Evolutionary conservation across 2,329 filamentous ascomycete genomes (phyloP).

Genomic region (Ceratocystis eucalypticola): DNA sequence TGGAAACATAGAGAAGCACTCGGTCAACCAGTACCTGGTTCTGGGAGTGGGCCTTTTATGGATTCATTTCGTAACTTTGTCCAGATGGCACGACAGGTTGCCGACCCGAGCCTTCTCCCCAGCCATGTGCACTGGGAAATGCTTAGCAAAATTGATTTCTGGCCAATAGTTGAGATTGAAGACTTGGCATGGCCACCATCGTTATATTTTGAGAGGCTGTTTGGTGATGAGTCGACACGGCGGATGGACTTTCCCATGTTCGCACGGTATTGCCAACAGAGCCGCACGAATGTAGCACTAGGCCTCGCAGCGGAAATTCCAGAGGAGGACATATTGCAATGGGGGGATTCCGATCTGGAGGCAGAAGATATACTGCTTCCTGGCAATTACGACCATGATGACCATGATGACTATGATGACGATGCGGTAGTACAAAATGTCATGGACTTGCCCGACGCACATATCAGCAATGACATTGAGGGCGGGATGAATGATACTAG

Average conservation of each 20-base stretch:
- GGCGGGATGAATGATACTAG: not conserved
- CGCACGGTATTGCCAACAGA: not conserved
- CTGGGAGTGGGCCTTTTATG: conserved; percentile 4
- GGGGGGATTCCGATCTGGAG: no score
- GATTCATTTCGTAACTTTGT: not conserved
- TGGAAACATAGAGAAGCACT: not conserved
- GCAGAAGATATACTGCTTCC: conserved; percentile 1
- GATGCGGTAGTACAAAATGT: not conserved
- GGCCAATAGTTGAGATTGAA: conserved; percentile 7
- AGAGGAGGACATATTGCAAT: not conserved
- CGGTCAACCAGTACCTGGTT: not conserved
- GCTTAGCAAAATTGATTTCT: conserved; percentile 10
- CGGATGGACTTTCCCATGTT: conserved; percentile 5
- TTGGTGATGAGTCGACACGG: not conserved
- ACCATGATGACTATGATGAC: not conserved
- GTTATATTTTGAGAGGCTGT: conserved; percentile 5
- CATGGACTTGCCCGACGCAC: not conserved
- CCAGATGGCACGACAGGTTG: not conserved
- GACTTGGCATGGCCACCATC: conserved; percentile 6
- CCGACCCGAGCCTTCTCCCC: not conserved
- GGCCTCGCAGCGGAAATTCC: not conserved
- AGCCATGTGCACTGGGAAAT: not conserved
- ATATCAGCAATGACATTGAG: not conserved
- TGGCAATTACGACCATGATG: not conserved
- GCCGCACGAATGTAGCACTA: not conserved